Evolutionary conservation across 176 grass and related monocot genomes (phyloP).

Genomic region (Sorghum bicolor): DNA sequence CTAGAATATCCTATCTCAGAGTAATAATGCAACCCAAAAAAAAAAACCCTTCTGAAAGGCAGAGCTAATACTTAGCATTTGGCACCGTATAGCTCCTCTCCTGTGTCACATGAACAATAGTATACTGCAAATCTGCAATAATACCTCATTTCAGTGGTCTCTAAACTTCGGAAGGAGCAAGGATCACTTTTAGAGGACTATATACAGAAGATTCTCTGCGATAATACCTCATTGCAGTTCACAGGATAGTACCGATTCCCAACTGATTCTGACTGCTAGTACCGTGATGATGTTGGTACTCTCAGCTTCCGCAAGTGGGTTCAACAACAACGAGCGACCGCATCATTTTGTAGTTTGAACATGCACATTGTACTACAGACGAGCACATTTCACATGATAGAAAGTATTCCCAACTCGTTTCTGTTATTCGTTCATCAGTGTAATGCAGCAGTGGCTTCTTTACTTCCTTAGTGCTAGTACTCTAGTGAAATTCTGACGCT

Average conservation of each 20-base stretch:
- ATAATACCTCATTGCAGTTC: too few species aligned
- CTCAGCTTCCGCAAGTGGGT: neutral
- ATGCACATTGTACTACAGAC: neutral
- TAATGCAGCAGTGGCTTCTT: constrained; percentile 1
- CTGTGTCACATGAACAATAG: neutral
- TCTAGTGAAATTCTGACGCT: neutral
- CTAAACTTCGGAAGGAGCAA: neutral
- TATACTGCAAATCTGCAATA: neutral
- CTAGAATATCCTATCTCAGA: neutral
- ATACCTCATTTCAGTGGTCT: neutral
- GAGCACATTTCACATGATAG: neutral
- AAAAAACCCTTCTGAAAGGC: neutral
- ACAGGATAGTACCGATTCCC: neutral
- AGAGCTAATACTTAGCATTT: neutral
- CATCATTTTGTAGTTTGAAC: neutral
- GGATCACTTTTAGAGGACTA: too few species aligned
- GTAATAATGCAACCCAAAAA: neutral
- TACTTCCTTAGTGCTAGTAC: neutral
- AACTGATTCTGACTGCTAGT: neutral
- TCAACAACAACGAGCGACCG: neutral
- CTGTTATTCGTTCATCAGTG: neutral
- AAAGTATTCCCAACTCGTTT: neutral
- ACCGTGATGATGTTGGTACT: neutral
- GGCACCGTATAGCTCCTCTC: neutral
- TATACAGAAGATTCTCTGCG: too few species aligned